Evolutionary conservation across 805 yeast species (phyloP), one percentile per base, ranked within the genome.

Genomic region (Candida qinlingensis): DNA sequence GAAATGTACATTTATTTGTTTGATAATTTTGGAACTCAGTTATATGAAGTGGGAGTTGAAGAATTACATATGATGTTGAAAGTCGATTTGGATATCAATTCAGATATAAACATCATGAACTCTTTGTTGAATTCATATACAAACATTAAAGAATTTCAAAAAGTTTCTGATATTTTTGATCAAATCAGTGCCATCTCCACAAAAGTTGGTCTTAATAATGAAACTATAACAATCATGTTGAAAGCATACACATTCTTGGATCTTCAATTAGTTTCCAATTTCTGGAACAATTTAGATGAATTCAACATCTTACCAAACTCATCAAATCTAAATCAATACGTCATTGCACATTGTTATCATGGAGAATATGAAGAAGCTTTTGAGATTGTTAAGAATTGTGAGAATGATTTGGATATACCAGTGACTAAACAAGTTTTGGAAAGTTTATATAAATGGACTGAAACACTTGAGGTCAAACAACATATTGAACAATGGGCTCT

Each of bases 321-420:
- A 35, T 71, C 71, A 8, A 72, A 82, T 34, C 76, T 74, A 59
- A 74, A 72, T 38, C 88, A 84, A 60, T 82, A 77, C 56, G 63
- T 87, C 34, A 76, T 84, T 48, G 87, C 89, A 0, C 82, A 85
- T 60, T 83, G 86, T 51, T 83, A 82, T 55, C 80, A 81, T 59
- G 89, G 85, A 7, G 67, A 74, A 41, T 75, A 73, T 37, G 74
- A 73, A 8, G 73, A 76, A 4, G 94, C 94, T 0, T 64, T 81
- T 6, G 67, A 68, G 13, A 62, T 80, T 29, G 71, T 79, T 4
- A 68, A 71, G 25, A 70, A 69, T 30, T 74, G 81, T 62, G 72
- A 67, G 31, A 42, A 46, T 36, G 76, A 75, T 35, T 70, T 73
- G 51, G 80, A 76, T 37, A 62, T 77, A 5, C 65, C 66, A 36